Evolutionary conservation across 2,329 filamentous ascomycete species (phyloP).

Genomic region (Scedosporium apiospermum): DNA sequence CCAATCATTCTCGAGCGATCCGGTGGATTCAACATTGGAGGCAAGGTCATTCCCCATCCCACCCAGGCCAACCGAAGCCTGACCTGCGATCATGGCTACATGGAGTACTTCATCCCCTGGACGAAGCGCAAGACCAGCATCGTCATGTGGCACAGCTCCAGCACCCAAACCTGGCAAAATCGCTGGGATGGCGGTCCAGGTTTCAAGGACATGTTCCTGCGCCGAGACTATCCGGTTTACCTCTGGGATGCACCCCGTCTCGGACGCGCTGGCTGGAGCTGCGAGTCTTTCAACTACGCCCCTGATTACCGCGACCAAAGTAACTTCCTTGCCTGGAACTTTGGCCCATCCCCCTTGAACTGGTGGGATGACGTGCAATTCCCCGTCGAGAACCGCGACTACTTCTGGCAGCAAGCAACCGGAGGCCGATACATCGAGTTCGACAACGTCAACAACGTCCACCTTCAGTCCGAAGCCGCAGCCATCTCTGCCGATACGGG

Average conservation of each 20-base stretch:
- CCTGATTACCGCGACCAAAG: conserved; percentile 23
- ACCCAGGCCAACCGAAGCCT: conserved; percentile 19
- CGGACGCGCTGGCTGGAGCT: conserved; percentile 26
- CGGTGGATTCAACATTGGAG: conserved; percentile 23
- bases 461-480: conserved; percentile 20
- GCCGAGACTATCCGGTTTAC: conserved; percentile 25
- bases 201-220: conserved; percentile 28
- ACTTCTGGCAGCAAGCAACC: conserved; percentile 23
- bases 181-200: conserved; percentile 27
- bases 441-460: conserved; percentile 20
- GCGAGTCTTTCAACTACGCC: conserved; percentile 18
- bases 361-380: conserved; percentile 26
- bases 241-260: conserved; percentile 27
- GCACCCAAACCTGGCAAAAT: conserved; percentile 26
- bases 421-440: conserved; percentile 24
- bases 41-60: conserved; percentile 18
- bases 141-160: conserved; percentile 28
- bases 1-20: conserved; percentile 20
- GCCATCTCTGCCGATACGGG: conserved; percentile 18
- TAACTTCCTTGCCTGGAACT: conserved; percentile 26
- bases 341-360: conserved; percentile 18
- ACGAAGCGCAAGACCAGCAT: conserved; percentile 21
- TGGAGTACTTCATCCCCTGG: conserved; percentile 28
- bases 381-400: conserved; percentile 16
- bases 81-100: conserved; percentile 27